A percentile compares a stretch with the other conserved stretches of the same genome.
These are phyloP conservation scores for Borovskyia barvae DNA, from an alignment of 208 protist species.

Conservation along the genomic window DNA sequence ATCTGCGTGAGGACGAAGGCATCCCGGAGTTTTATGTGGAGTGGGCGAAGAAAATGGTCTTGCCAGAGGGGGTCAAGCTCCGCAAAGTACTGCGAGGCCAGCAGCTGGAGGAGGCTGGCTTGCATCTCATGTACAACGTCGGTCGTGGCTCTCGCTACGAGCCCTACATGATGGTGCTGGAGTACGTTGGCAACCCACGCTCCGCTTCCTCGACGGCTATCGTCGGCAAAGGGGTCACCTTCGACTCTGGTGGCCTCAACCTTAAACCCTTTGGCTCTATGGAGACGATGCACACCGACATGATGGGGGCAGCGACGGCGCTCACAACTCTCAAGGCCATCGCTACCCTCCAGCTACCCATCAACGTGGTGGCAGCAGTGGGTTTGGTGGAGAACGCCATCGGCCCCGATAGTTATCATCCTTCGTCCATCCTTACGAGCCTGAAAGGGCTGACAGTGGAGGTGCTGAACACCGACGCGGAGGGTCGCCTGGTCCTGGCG, in stretches of 20 bases:
- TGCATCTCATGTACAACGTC: slow-evolving; percentile 80
- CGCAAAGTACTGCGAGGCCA: slow-evolving; percentile 54
- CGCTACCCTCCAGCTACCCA: slow-evolving; percentile 51
- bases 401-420: slow-evolving; percentile 70
- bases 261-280: slow-evolving; percentile 89
- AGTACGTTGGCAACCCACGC: slow-evolving; percentile 72
- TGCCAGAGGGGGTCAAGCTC: slow-evolving; percentile 58
- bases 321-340: slow-evolving; percentile 75
- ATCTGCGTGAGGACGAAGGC: slow-evolving; percentile 83
- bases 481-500: slow-evolving; percentile 89
- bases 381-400: slow-evolving; percentile 90
- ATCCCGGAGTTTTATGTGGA: slow-evolving; percentile 74
- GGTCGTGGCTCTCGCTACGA: slow-evolving; percentile 71
- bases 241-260: slow-evolving; percentile 90
- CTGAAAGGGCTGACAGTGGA: slow-evolving; percentile 84
- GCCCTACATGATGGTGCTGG: slow-evolving; percentile 75
- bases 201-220: slow-evolving; percentile 45
- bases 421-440: slow-evolving; percentile 80
- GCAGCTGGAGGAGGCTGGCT: slow-evolving; percentile 42
- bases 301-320: slow-evolving; percentile 88
- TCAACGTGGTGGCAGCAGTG: slow-evolving; percentile 80
- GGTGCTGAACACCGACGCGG: slow-evolving; percentile 91
- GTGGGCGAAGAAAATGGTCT: slow-evolving; percentile 50
- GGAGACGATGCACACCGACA: slow-evolving; percentile 93
- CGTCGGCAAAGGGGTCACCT: slow-evolving; percentile 92